Conservation (phyloP, 208 protist species). For the Crithidia mellificae region DNA sequence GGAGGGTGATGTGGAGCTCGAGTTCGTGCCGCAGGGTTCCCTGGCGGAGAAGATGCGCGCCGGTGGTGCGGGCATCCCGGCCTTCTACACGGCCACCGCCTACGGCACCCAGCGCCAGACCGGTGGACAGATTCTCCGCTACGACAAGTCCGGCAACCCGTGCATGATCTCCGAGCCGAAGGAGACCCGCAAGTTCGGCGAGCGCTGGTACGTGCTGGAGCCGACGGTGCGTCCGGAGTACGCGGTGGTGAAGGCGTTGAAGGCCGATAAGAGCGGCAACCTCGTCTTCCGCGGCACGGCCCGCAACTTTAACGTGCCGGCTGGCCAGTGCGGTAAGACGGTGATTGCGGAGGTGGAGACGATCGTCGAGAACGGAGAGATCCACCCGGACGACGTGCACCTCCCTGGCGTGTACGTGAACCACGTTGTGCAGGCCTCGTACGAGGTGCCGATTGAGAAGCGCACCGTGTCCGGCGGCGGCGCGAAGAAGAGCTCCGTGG, state of each 20-base stretch:
- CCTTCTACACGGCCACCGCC: constrained; percentile 96
- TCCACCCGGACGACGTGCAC: constrained; percentile 95
- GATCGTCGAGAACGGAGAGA: constrained; percentile 91
- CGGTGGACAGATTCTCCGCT: constrained; percentile 93
- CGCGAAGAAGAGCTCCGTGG: constrained; percentile 41
- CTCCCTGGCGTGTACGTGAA: constrained; percentile 95
- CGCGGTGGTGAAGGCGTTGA: constrained; percentile 94
- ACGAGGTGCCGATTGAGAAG: constrained; percentile 59
- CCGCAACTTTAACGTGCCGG: constrained; percentile 95
- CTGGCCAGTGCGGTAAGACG: constrained; percentile 87
- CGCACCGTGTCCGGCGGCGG: constrained; percentile 40
- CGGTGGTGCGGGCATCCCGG: constrained; percentile 96
- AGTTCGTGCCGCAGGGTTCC: constrained; percentile 96
- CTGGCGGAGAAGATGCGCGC: constrained; percentile 95
- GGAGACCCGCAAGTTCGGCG: constrained; percentile 90
- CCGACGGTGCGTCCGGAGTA: constrained; percentile 92
- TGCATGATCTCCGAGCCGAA: constrained; percentile 65
- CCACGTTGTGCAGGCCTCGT: constrained; percentile 81
- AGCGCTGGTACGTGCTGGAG: constrained; percentile 92
- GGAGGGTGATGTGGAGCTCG: constrained; percentile 94
- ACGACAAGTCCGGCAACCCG: constrained; percentile 85
- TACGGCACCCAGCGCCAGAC: constrained; percentile 92
- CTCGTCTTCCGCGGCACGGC: constrained; percentile 90
- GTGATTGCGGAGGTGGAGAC: constrained; percentile 96
- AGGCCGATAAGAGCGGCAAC: constrained; percentile 91